phyloP scores from a whole-genome alignment of 2,329 filamentous ascomycete genomes.

The Immersiporthe knoxdaviesiana region DNA sequence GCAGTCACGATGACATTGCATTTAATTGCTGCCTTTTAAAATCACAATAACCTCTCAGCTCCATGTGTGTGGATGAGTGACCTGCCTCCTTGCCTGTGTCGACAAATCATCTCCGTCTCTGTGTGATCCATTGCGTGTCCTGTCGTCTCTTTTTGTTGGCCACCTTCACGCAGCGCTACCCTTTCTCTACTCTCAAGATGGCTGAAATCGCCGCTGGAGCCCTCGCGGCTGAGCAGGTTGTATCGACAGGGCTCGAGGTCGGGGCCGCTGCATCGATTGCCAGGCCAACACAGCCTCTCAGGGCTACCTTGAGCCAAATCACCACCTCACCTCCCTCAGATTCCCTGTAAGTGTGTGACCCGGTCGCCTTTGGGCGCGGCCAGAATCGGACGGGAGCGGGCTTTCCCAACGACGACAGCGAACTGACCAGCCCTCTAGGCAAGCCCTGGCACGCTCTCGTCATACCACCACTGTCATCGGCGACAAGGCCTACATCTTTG shows the following conservation, averaged over 20 bases:
- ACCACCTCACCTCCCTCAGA: slow-evolving; percentile 39
- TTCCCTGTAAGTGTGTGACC: slow-evolving; percentile 35
- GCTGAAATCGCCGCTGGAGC: slow-evolving; percentile 45
- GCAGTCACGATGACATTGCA: background rate
- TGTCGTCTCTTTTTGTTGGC: background rate
- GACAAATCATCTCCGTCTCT: background rate
- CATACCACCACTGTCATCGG: slow-evolving; percentile 58
- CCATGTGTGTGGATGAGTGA: background rate
- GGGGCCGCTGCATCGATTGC: slow-evolving; percentile 49
- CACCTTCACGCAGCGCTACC: background rate
- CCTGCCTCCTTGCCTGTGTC: background rate
- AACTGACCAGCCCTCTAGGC: slow-evolving; percentile 5
- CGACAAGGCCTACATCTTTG: slow-evolving; percentile 59
- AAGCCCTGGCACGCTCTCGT: slow-evolving; percentile 49
- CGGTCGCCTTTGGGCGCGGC: background rate
- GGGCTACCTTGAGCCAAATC: slow-evolving; percentile 53
- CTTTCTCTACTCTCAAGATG: slow-evolving; percentile 35
- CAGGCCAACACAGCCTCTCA: slow-evolving; percentile 56
- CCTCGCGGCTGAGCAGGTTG: slow-evolving; percentile 44
- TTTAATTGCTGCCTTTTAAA: background rate
- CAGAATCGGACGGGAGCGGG: no score
- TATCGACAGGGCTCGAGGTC: slow-evolving; percentile 45
- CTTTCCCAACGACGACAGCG: no score
- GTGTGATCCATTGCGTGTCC: background rate
- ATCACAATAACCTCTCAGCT: no score